Evolutionary conservation across 2,329 filamentous ascomycete genomes (phyloP), one percentile per base, ranked within the genome.

Genomic region (Fusarium sulawesiense): DNA sequence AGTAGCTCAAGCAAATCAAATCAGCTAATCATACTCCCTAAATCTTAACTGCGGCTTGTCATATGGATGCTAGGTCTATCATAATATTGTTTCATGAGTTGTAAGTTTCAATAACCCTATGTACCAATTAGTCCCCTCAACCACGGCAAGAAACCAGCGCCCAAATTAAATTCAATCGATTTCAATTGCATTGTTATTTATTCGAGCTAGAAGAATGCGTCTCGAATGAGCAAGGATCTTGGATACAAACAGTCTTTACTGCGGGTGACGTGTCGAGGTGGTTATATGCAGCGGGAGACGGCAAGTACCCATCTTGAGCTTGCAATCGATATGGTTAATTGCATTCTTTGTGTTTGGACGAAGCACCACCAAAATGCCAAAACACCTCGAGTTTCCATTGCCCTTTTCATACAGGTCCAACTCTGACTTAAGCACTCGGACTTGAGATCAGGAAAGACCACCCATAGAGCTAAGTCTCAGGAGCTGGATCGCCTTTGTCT

Each of bases 241-340:
- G 16, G 21, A 21, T 21, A n/a, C 61, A 66, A 67, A 63, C 54
- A 56, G 48, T 41, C 20, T 46, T 37, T 9, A 49, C 51, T 30
- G 62, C 14, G 18, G 63, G 54, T 49, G 40, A 42, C 53, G 66
- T 60, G 48, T 58, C 44, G 29, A 42, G 27, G 44, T 69, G 69
- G 58, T 51, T 56, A 55, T 66, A 46, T 70, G 65, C 60, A 70
- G 65, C 65, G 56, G 66, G 56, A 70, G 66, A 63, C 68, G 65
- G 69, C 65, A 72, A 59, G 64, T 49, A 66, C 54, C 68, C 68
- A 56, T 54, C 40, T 55, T 61, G n/a, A 55, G 37, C 30, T 32
- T 55, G 34, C 55, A 47, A 37, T 27, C 25, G 47, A 60, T 56
- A 56, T 58, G 32, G 55, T 44, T 37, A 44, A 64, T 44, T 56